Base-by-base conservation (phyloP, 2,329 filamentous ascomycete genomes). In the Ascosphaera apis region DNA sequence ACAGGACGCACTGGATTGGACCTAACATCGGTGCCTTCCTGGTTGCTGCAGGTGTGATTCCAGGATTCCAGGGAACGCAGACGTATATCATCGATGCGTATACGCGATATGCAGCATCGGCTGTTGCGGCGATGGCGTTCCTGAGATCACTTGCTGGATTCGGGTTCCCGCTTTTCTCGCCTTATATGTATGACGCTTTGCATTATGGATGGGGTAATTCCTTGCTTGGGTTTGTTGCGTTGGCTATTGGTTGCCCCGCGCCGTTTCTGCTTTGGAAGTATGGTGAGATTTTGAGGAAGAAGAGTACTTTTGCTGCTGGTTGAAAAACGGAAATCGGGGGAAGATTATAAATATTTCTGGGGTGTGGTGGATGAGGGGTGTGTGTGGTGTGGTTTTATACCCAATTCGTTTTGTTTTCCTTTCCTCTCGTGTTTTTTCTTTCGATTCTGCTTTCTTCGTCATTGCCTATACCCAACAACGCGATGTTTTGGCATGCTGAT, bases 21-120 rank as follows among this genome's bases (percentile, higher is more conserved):
- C 65, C 67, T 0, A 63, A 70, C 37, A 60, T 69, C 31, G 65
- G 67, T 0, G 61, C 65, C 1, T 51, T 50, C 0, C 43, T 71
- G 1, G 62, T 69, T 37, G 58, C 60, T 5, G 57, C 55, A 1
- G 64, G 65, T 39, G 53, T 47, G 2, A 61, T 62, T 17, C 50
- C 59, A 19, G 48, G 52, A 0, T 61, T 59, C 39, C 59, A 62
- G 42, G 58, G 56, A 37, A 54, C 56, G 28, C 58, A 61, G 32
- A 66, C 58, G 0, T 53, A 52, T 36, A 31, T 53, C 6, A 43
- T 51, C 8, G 50, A 53, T 30, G 41, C 45, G 1, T 68, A 65
- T 40, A 52, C 54, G 0, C 53, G 58, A 2, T 60, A 63, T 40
- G 56, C 61, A 0, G 58, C 58, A 0, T 60, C 54, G 11, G 65